A percentile compares a stretch with the other conserved stretches of the same genome.
phyloP scores from a whole-genome alignment of 179 eudicot species.

The Beta corolliflora region DNA sequence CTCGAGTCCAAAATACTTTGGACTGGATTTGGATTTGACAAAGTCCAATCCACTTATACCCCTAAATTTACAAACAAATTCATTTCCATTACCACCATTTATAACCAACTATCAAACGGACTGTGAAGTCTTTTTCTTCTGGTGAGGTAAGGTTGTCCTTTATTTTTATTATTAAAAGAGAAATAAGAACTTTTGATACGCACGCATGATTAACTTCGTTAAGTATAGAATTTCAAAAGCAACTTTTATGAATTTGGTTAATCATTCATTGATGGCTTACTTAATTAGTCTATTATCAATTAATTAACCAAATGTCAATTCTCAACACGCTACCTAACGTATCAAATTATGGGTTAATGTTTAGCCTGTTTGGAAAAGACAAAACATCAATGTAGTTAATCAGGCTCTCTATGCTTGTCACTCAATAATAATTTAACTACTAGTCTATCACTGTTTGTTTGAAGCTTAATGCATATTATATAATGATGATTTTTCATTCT shows the following conservation, averaged over 20 bases:
- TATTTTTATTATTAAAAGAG: background rate
- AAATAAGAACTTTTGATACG: background rate
- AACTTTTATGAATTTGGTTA: background rate
- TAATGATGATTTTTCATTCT: too few relatives aligned
- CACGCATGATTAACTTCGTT: background rate
- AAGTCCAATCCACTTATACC: too few relatives aligned
- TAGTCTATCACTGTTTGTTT: too few relatives aligned
- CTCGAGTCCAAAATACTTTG: too few relatives aligned
- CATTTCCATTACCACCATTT: too few relatives aligned
- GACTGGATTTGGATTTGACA: too few relatives aligned
- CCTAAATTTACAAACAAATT: too few relatives aligned
- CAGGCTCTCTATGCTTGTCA: background rate
- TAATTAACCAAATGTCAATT: conserved; percentile 9
- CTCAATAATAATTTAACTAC: background rate
- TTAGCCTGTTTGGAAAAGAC: background rate
- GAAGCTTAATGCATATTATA: too few relatives aligned
- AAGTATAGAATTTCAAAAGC: background rate
- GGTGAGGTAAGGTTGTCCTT: too few relatives aligned
- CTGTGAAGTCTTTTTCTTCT: too few relatives aligned
- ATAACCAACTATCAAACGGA: too few relatives aligned
- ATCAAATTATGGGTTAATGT: background rate
- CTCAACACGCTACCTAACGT: background rate
- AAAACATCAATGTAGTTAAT: background rate
- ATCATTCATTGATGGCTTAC: background rate
- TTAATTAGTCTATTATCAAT: background rate